Base-by-base conservation (phyloP, 176 grass and related monocot species). In the Luzula sylvatica region DNA sequence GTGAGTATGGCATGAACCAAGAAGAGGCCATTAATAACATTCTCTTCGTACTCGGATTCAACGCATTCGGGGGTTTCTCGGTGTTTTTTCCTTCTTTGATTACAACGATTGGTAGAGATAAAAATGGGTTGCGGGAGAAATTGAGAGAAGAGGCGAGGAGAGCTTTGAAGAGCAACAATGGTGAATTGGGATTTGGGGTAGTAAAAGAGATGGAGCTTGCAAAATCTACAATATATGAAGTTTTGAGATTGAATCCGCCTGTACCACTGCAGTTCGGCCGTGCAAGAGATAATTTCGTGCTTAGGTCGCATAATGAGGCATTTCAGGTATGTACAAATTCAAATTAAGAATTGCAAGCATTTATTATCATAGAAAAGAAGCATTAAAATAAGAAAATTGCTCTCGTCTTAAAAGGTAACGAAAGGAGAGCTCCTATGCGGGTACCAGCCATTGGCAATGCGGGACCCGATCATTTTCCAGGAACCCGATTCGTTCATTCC, bases 31-130 rank as follows among this genome's bases (percentile, higher is more conserved):
- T 95, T 47, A 74, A 88, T 75, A 88, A 95, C 73, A 75, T 88
- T 53, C 79, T 95, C 46, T 95, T 88, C 78, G 76, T 95, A 8
- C 80, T 95, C 0, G 89, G 83, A 0, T 95, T 95, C 80, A 95
- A 95, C 56, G 73, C 89, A 0, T 95, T 88, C 68, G 76, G 80
- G 5, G 83, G 83, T 55, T 95, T 95, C 76, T 82, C 77, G 0
- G 63, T 95, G 1, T 95, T 95, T 72, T 64, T 88, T 7, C 80
- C 76, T 0, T 68, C 17, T 20, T 71, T 95, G 1, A 39, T 88
- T 7, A 59, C 50, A 0, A 71, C 75, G 23, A 11, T 78, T 23
- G 89, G 89, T 30, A 23, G 32, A 0, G 18, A 73, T 48, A 56
- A 26, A 14, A 63, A 29, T 11, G 76, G 23, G 1, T 71, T 95